Evolutionary conservation across 176 grass and related monocot species (phyloP).

Genomic region (Oryza glumipatula): DNA sequence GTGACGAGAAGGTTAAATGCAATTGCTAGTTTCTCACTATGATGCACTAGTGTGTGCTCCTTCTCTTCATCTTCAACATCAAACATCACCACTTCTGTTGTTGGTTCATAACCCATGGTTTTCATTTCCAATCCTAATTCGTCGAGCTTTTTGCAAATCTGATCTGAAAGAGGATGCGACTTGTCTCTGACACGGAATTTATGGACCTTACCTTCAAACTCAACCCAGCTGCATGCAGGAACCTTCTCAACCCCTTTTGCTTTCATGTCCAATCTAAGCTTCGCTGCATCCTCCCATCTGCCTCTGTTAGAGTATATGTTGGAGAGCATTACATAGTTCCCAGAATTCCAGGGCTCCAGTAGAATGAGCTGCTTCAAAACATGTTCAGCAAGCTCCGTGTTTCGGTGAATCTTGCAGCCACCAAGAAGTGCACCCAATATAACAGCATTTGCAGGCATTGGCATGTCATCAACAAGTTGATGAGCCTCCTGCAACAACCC

Average conservation of each 20-base stretch:
- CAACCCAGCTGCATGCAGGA: constrained; percentile 70
- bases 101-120: constrained; percentile 59
- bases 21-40: constrained; percentile 72
- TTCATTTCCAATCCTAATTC: constrained; percentile 63
- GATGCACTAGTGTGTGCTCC: constrained; percentile 64
- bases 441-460: constrained; percentile 66
- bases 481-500: constrained; percentile 62
- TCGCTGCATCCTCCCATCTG: constrained; percentile 66
- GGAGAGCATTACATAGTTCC: constrained; percentile 69
- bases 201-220: constrained; percentile 52
- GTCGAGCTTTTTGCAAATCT: constrained; percentile 59
- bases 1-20: constrained; percentile 57
- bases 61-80: constrained; percentile 73
- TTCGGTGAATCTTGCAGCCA: constrained; percentile 64
- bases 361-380: constrained; percentile 62
- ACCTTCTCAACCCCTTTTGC: constrained; percentile 51
- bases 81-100: constrained; percentile 71
- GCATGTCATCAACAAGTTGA: constrained; percentile 59
- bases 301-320: constrained; percentile 67
- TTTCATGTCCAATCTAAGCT: constrained; percentile 64
- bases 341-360: constrained; percentile 66
- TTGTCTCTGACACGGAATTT: constrained; percentile 70
- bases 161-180: constrained; percentile 48
- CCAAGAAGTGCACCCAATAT: constrained; percentile 68
- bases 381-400: constrained; percentile 50